Evolutionary conservation across 1,284 basidiomycete species (phyloP).

Genomic region (Trametes hirsuta): DNA sequence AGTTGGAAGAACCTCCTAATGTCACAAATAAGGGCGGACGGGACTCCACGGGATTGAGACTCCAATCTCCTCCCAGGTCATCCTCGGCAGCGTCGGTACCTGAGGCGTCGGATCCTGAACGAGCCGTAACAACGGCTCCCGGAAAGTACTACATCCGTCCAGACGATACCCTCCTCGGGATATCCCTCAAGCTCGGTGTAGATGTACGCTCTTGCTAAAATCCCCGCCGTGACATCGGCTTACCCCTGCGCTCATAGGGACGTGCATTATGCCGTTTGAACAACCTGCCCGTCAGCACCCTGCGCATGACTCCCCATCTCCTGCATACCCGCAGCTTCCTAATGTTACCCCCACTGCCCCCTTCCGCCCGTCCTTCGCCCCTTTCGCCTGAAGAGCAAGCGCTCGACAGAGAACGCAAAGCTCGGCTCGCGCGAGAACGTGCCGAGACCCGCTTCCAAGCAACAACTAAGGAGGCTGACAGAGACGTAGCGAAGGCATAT

Average conservation of each 20-base stretch:
- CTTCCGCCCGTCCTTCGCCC: conserved; percentile 11
- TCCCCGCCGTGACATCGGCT: not conserved
- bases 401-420: conserved; percentile 43
- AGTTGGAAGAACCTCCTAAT: not conserved
- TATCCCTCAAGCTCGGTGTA: conserved; percentile 62
- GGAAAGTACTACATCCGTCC: conserved; percentile 56
- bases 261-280: conserved; percentile 66
- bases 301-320: conserved; percentile 72
- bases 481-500: conserved; percentile 66
- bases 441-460: conserved; percentile 64
- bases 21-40: not conserved
- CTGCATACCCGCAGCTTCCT: conserved; percentile 70
- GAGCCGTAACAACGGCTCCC: not conserved
- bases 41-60: no score
- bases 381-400: conserved; percentile 13
- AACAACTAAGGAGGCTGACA: conserved; percentile 70
- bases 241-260: conserved; percentile 41
- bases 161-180: conserved; percentile 67
- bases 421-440: conserved; percentile 50
- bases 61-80: not conserved
- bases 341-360: conserved; percentile 48
- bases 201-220: conserved; percentile 50
- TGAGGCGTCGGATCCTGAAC: not conserved
- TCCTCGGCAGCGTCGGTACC: not conserved
- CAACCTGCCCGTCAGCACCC: conserved; percentile 62